Percentiles rank a stretch among this genome's conserved stretches.
Evolutionary conservation across 2,329 filamentous ascomycete genomes (phyloP).

Genomic region (Fusarium fracticaudum): DNA sequence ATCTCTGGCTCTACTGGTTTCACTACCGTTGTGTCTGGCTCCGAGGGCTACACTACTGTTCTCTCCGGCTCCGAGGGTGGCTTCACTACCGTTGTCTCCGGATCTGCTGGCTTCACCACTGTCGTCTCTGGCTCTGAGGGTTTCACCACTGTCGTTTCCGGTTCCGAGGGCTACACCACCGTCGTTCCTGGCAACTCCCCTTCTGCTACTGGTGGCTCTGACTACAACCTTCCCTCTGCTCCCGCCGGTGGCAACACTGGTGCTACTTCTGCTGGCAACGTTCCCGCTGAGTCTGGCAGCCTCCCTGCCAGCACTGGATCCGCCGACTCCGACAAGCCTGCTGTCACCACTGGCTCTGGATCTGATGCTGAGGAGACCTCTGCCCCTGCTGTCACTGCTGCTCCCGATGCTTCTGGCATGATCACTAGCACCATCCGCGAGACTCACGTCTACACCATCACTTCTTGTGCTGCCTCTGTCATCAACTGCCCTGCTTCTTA

Average conservation of each 20-base stretch:
- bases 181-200: background rate
- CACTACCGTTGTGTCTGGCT: background rate
- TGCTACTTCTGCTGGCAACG: constrained; percentile 5
- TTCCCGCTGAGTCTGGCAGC: constrained; percentile 4
- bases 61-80: constrained; percentile 9
- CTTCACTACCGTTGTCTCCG: constrained; percentile 10
- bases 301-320: constrained; percentile 5
- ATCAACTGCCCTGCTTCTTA: constrained; percentile 53
- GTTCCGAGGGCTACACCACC: background rate
- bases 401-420: constrained; percentile 24
- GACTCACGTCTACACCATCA: constrained; percentile 46
- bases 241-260: background rate
- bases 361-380: constrained; percentile 16
- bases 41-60: constrained; percentile 7
- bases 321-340: background rate
- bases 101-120: constrained; percentile 13
- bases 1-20: constrained; percentile 7
- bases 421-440: constrained; percentile 36
- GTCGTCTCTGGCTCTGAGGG: constrained; percentile 10
- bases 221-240: background rate
- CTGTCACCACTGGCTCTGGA: background rate
- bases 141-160: constrained; percentile 8
- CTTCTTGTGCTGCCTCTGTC: constrained; percentile 49
- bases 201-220: background rate
- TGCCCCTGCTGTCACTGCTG: constrained; percentile 10